A percentile compares a stretch with the other conserved stretches of the same genome.
Evolutionary conservation across 169 alveolate species (phyloP).

Genomic region (Eimeria mitis): DNA sequence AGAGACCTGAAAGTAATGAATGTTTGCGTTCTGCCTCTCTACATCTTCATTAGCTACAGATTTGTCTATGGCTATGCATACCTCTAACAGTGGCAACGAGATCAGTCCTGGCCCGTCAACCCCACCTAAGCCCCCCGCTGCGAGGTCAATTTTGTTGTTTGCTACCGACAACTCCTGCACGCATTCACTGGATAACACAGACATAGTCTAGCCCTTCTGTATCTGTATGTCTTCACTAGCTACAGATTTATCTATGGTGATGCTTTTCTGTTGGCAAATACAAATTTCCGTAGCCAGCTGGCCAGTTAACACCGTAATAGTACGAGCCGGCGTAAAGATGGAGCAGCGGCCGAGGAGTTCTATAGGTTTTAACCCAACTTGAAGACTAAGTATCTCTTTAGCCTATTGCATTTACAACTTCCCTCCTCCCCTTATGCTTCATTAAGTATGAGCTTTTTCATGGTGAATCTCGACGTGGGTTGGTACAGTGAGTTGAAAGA

Average conservation of each 20-base stretch:
- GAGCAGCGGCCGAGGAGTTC: neutral
- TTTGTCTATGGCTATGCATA: neutral
- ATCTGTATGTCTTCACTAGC: neutral
- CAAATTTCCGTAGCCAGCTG: neutral
- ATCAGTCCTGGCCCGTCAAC: constrained; percentile 49
- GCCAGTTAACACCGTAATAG: neutral
- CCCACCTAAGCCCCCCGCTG: constrained; percentile 77
- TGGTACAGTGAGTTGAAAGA: neutral
- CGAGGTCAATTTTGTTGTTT: constrained; percentile 65
- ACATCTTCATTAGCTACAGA: neutral
- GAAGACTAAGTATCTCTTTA: neutral
- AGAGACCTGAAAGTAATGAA: neutral
- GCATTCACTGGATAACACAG: constrained; percentile 7
- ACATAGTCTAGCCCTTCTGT: neutral
- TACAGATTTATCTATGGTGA: neutral
- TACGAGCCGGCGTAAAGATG: neutral
- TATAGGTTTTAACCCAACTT: neutral
- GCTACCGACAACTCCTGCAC: constrained; percentile 72
- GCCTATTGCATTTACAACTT: neutral
- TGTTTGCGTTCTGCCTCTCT: neutral
- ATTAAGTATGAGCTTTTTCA: neutral
- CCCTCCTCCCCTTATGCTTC: neutral
- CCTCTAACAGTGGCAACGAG: constrained; percentile 55
- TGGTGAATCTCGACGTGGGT: neutral
- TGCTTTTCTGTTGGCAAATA: neutral